Evolutionary conservation across 202 grass and related monocot species (phyloP).

Genomic region (Panicum hallii): DNA sequence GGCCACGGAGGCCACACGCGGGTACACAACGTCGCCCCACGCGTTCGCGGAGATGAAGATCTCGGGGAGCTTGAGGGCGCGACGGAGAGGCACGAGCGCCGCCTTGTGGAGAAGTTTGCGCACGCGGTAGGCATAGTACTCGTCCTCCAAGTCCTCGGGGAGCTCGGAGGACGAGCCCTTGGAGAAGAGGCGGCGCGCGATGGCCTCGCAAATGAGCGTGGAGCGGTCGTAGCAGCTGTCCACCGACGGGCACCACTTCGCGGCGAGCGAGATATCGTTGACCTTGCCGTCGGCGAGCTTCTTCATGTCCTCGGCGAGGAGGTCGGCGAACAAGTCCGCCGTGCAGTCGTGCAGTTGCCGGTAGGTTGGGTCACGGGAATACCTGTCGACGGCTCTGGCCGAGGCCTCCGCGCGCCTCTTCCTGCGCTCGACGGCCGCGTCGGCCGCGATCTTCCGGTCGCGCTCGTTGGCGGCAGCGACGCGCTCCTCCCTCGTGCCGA

Average conservation of each 20-base stretch:
- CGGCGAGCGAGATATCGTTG: conserved; percentile 60
- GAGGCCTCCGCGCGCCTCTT: conserved; percentile 49
- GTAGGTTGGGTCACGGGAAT: conserved; percentile 54
- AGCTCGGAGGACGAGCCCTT: conserved; percentile 55
- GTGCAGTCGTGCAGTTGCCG: conserved; percentile 57
- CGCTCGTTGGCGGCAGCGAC: conserved; percentile 49
- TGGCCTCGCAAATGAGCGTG: conserved; percentile 72
- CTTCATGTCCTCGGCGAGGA: conserved; percentile 60
- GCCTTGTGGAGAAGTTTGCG: conserved; percentile 56
- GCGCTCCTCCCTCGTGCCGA: conserved; percentile 47
- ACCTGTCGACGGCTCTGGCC: conserved; percentile 52
- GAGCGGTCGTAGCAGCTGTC: conserved; percentile 63
- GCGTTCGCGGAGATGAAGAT: conserved; percentile 63
- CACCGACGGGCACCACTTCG: conserved; percentile 81
- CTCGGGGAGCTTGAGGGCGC: conserved; percentile 71
- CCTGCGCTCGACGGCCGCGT: conserved; percentile 47
- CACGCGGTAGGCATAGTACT: conserved; percentile 66
- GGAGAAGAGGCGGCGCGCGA: conserved; percentile 68
- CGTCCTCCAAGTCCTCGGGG: background rate
- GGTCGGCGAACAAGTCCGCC: conserved; percentile 57
- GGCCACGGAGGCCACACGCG: conserved; percentile 70
- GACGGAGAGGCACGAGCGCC: conserved; percentile 62
- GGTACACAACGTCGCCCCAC: conserved; percentile 66
- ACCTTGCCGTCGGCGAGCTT: conserved; percentile 48
- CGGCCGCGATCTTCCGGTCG: conserved; percentile 32